phyloP scores from a whole-genome alignment of 2,329 filamentous ascomycete genomes.

The Myriosclerotinia scirpicola region DNA sequence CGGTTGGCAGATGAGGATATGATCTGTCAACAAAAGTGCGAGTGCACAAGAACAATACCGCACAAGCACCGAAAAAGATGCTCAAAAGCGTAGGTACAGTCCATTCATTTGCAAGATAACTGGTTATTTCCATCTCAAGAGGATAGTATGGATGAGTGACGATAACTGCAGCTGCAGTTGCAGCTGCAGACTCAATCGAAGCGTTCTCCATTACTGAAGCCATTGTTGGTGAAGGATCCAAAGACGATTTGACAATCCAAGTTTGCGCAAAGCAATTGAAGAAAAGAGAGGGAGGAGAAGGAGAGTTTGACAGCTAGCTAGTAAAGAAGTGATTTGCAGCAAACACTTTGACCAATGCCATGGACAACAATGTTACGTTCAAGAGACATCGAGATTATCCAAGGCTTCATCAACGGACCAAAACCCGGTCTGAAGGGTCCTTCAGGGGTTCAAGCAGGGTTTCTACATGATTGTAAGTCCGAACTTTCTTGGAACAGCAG shows the following conservation, averaged over 20 bases:
- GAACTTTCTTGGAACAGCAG: constrained; percentile 1
- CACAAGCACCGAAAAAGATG: constrained; percentile 58
- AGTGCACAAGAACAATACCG: constrained; percentile 57
- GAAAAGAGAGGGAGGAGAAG: not conserved
- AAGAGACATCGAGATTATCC: constrained; percentile 9
- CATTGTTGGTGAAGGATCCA: constrained; percentile 24
- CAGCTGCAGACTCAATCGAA: constrained; percentile 24
- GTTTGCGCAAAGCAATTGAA: constrained; percentile 2
- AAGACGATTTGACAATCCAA: constrained; percentile 2
- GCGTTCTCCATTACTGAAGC: constrained; percentile 31
- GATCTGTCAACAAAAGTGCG: constrained; percentile 53
- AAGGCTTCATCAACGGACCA: not conserved
- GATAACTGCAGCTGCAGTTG: constrained; percentile 26
- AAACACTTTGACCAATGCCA: constrained; percentile 21
- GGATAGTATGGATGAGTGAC: constrained; percentile 69
- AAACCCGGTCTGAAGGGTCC: constrained; percentile 14
- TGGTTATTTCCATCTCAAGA: constrained; percentile 57
- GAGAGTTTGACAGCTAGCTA: not conserved
- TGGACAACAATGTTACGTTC: not conserved
- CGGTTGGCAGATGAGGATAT: constrained; percentile 52
- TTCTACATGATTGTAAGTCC: constrained; percentile 10
- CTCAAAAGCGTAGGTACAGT: constrained; percentile 58
- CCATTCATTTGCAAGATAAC: constrained; percentile 66
- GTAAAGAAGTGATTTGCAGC: constrained; percentile 7
- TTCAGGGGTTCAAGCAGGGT: constrained; percentile 21